Conservation (phyloP, 2,329 filamentous ascomycete species). For the Dryadomyces quercus-mongolicae region DNA sequence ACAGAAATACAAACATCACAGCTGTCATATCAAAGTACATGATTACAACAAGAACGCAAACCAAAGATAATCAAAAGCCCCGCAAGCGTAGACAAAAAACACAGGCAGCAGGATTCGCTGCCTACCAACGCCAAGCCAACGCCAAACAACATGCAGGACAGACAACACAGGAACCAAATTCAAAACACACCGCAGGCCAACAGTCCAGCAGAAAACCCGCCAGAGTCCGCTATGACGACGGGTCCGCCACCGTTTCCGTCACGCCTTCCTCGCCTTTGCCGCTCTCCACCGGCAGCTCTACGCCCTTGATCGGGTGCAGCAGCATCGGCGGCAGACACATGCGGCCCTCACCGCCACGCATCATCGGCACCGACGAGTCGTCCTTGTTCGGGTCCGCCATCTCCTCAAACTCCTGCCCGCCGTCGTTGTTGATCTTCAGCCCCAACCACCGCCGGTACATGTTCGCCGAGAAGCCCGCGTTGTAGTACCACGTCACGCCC, state of each 20-base stretch:
- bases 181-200: not conserved
- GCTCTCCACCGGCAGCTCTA: conserved; percentile 53
- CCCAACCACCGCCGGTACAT: conserved; percentile 82
- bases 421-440: conserved; percentile 64
- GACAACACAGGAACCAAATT: not conserved
- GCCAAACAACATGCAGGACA: not conserved
- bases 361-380: conserved; percentile 33
- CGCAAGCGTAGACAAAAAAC: too few species aligned
- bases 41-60: too few species aligned
- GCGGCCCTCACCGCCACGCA: conserved; percentile 61
- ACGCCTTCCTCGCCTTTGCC: conserved; percentile 34
- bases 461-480: conserved; percentile 67
- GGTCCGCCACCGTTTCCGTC: conserved; percentile 35
- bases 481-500: conserved; percentile 87
- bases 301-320: conserved; percentile 75
- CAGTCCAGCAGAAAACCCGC: not conserved
- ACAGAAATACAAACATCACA: not conserved
- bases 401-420: conserved; percentile 64
- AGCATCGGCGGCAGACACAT: conserved; percentile 90
- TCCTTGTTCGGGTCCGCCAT: conserved; percentile 39
- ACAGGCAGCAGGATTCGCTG: too few species aligned
- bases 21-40: not conserved
- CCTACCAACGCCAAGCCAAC: not conserved
- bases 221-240: conserved; percentile 22
- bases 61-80: not conserved